Conservation (phyloP, 805 yeast species). For the Alloascoidea africana region DNA sequence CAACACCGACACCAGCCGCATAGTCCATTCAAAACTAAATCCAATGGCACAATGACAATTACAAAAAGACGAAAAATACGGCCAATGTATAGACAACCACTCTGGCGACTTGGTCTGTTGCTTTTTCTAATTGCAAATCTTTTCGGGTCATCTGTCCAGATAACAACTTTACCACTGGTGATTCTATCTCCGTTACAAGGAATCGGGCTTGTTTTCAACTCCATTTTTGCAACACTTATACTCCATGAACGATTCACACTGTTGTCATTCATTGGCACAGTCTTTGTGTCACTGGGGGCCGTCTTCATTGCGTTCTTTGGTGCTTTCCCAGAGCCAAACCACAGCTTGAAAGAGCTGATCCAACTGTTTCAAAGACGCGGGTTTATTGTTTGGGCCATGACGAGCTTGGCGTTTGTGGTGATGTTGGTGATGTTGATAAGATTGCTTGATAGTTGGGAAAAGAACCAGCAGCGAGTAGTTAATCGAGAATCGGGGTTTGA, state of each 20-base stretch:
- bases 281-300: conserved; percentile 59
- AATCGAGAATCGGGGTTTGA: neutral
- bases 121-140: conserved; percentile 62
- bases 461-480: neutral
- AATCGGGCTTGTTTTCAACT: conserved; percentile 76
- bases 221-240: conserved; percentile 52
- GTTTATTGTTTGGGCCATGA: conserved; percentile 43
- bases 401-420: conserved; percentile 19
- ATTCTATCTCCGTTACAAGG: conserved; percentile 75
- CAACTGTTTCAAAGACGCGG: conserved; percentile 23
- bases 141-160: conserved; percentile 70
- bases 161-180: conserved; percentile 70
- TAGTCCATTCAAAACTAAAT: conserved; percentile 4
- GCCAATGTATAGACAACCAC: conserved; percentile 21
- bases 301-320: conserved; percentile 66
- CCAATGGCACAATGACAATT: too few relatives aligned
- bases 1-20: too few relatives aligned
- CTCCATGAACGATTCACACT: conserved; percentile 54
- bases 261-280: conserved; percentile 46
- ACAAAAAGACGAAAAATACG: too few relatives aligned
- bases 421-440: conserved; percentile 10
- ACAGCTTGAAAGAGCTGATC: conserved; percentile 30
- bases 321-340: conserved; percentile 35
- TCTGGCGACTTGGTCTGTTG: conserved; percentile 66
- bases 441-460: neutral